Base-by-base conservation (phyloP, 768 basidiomycete species). In the Russula vinacea region DNA sequence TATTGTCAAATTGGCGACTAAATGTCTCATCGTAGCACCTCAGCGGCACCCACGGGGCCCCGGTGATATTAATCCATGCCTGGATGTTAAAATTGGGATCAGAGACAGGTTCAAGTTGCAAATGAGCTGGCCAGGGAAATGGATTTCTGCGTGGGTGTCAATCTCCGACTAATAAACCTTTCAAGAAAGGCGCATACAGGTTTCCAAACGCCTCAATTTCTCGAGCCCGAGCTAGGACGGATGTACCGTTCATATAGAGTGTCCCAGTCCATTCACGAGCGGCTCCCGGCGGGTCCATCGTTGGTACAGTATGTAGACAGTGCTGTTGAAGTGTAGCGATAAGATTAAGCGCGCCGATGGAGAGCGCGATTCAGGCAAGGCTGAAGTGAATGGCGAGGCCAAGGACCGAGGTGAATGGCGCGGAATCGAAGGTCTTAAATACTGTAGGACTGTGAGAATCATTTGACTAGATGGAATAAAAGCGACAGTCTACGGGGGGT, bases 51-150 rank as follows among this genome's bases (percentile, higher is more conserved):
- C 58, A 17, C 3, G 54, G 10, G 8, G 67, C 53, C 19, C 45
- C 39, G 26, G 5, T 39, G 9, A 40, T 40, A 29, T 11, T 22
- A 5, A 64, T 50, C 60, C 64, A 62, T 32, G 50, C 22, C 16
- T 62, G 51, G 5, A 68, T 22, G 5, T 59, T 60, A n/a, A 42
- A 16, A 24, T 22, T n/a, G 5, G 42, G 17, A 9, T 35, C 51
- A 33, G 2, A 19, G 44, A 44, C 16, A 2, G 53, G 13, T 9
- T 60, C 59, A 22, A 53, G 51, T 13, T 4, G 9, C 42, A 60
- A 24, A 13, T 2, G 4, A 1, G 5, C 9, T 35, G 59, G 59
- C 59, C 59, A 60, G 9, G 5, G 8, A 0, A 42, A 44, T 19
- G 5, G 2, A 22, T 5, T 44, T 13, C 59, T 60, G 26, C n/a